Base-by-base conservation (phyloP, 1,284 basidiomycete genomes). In the Apiotrichum sp. region DNA sequence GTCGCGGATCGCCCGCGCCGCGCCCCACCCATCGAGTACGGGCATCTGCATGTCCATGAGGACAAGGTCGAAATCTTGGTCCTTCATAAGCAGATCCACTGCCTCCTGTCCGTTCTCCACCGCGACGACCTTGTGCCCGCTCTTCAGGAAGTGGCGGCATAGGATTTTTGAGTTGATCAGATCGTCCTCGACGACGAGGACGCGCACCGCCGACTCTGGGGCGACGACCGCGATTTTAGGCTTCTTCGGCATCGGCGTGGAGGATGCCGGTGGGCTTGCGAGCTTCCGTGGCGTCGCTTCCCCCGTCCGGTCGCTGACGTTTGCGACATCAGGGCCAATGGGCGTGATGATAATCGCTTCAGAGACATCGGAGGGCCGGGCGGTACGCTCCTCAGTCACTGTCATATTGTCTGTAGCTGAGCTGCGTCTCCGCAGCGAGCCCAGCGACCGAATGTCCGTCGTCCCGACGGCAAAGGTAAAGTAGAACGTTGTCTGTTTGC, bases 1-100 rank as follows among this genome's bases (percentile, higher is more conserved):
- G n/a, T 79, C 75, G 2, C 87, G 82, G 45, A 90, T 89, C 46
- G 81, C 79, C 57, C 81, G 77, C 0, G 88, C 86, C 0, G 88
- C 83, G 56, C 86, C 82, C 61, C 85, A 85, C 1, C 89, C 89
- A 65, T 90, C 83, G 57, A 89, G 79, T 55, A 91, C 85, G 0
- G 88, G 88, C 88, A 90, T 91, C 86, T 89, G 87, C 36, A 91
- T 84, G 71, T 91, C 88, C 89, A 91, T 91, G 53, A 93, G 77
- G 16, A 91, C 79, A 48, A 81, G 83, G 69, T 93, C 88, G 14
- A 82, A 79, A 36, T 80, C 78, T 66, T 67, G 65, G 68, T 90
- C 86, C 0, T 71, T 65, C 54, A 80, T 70, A 35, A 90, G 77
- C 56, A 79, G 78, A 44, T 87, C 83, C 2, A 89, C 77, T 0